phyloP scores from a whole-genome alignment of 768 basidiomycete species.

The Rhizopogon vulgaris region DNA sequence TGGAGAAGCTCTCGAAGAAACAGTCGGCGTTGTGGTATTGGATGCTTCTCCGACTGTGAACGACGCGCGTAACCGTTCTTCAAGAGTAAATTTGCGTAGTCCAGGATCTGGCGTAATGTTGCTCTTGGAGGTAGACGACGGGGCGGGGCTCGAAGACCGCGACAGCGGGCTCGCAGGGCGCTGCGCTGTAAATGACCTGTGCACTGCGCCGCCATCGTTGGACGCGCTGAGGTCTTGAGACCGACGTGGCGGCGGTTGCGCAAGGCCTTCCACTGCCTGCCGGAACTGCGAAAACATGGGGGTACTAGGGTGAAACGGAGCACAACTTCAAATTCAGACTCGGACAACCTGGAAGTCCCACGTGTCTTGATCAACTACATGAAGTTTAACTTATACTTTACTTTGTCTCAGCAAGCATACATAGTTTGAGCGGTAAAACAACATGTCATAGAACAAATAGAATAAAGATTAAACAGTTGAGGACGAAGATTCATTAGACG shows the following conservation, averaged over 20 bases:
- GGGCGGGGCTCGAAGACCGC: constrained; percentile 19
- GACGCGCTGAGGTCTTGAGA: constrained; percentile 26
- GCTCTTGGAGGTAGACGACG: constrained; percentile 13
- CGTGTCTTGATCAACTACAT: background rate
- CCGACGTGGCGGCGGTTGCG: constrained; percentile 39
- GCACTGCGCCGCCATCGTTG: constrained; percentile 29
- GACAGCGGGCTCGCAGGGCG: constrained; percentile 27
- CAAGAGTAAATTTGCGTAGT: constrained; percentile 53
- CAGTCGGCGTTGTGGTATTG: constrained; percentile 33
- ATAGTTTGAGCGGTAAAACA: background rate
- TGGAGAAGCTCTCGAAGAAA: constrained; percentile 35
- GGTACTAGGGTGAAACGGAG: background rate
- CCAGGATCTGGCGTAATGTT: constrained; percentile 12
- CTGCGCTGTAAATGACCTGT: constrained; percentile 56
- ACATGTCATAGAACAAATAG: background rate
- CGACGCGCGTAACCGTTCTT: constrained; percentile 69
- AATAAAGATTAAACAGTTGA: background rate
- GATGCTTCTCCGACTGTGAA: constrained; percentile 55
- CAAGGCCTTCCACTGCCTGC: constrained; percentile 66
- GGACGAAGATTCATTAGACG: constrained; percentile 12
- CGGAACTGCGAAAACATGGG: constrained; percentile 72
- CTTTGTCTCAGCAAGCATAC: background rate
- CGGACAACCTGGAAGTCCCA: background rate
- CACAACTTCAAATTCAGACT: background rate
- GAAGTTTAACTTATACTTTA: too few relatives aligned